A percentile compares a stretch with the other conserved stretches of the same genome.
phyloP scores from a whole-genome alignment of 2,329 filamentous ascomycete species.

The Hypoxylon sp. region DNA sequence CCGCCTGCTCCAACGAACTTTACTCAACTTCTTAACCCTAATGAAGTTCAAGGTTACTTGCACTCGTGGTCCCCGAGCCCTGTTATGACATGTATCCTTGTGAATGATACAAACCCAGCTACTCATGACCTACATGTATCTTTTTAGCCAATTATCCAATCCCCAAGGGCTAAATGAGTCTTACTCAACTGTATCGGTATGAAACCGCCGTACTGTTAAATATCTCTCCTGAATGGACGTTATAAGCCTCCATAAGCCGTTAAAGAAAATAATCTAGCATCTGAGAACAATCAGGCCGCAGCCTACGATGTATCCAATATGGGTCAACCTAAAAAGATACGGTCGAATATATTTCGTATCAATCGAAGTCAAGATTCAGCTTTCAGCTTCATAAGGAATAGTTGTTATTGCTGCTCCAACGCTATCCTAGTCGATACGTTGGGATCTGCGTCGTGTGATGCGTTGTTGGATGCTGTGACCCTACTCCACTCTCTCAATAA shows the following conservation, averaged over 20 bases:
- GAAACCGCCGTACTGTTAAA: not conserved
- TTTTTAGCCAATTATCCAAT: not conserved
- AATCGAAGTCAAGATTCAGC: not conserved
- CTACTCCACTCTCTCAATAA: constrained; percentile 3
- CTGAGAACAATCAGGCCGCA: not conserved
- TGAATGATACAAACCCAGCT: not conserved
- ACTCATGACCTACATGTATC: not conserved
- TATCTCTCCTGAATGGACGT: not conserved
- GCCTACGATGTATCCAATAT: not conserved
- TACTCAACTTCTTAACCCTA: not conserved
- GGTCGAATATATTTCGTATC: not conserved
- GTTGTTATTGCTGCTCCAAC: not conserved
- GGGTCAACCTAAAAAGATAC: not conserved
- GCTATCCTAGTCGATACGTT: not conserved
- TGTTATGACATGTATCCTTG: constrained; percentile 15
- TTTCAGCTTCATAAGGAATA: not conserved
- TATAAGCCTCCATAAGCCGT: no score
- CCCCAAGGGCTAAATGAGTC: not conserved
- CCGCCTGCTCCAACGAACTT: not conserved
- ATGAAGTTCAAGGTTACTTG: not conserved
- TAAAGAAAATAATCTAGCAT: not conserved
- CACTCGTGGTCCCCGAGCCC: not conserved
- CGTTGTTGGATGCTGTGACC: not conserved
- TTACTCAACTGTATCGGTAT: not conserved
- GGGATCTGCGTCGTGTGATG: not conserved